phyloP scores from a whole-genome alignment of 208 protist species.

The Crithidia fasciculata region DNA sequence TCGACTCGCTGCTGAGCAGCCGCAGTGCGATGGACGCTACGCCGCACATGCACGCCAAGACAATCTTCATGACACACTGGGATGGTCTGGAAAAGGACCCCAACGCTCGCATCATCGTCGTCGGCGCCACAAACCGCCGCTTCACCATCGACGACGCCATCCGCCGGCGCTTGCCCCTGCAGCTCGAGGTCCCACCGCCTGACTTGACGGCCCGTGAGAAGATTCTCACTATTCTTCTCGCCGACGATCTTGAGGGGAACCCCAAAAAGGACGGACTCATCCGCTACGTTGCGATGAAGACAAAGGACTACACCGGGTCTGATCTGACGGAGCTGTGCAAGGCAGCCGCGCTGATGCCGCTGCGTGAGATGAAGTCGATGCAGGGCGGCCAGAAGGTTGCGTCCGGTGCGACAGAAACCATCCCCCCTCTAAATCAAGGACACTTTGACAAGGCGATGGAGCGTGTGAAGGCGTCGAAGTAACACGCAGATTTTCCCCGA shows the following conservation, averaged over 20 bases:
- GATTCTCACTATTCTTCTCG: slow-evolving; percentile 85
- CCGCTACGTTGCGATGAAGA: slow-evolving; percentile 79
- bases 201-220: slow-evolving; percentile 55
- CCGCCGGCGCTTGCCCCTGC: slow-evolving; percentile 86
- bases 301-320: slow-evolving; percentile 89
- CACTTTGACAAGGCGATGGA: slow-evolving; percentile 83
- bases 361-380: slow-evolving; percentile 62
- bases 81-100: slow-evolving; percentile 71
- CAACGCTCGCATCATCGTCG: slow-evolving; percentile 71
- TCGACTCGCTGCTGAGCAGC: slow-evolving; percentile 89
- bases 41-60: slow-evolving; percentile 83
- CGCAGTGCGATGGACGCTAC: slow-evolving; percentile 72
- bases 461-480: slow-evolving; percentile 70
- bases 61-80: slow-evolving; percentile 93
- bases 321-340: slow-evolving; percentile 95
- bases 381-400: neutral
- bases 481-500: neutral
- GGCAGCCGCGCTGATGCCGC: slow-evolving; percentile 71
- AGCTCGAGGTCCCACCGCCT: slow-evolving; percentile 83
- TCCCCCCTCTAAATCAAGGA: slow-evolving; percentile 62
- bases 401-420: neutral
- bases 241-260: slow-evolving; percentile 58
- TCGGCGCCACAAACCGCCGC: slow-evolving; percentile 92
- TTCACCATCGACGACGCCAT: slow-evolving; percentile 92
- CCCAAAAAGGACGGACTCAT: slow-evolving; percentile 60